Base-by-base conservation (phyloP, 164 flowering plant genomes). In the Liriodendron chinense region DNA sequence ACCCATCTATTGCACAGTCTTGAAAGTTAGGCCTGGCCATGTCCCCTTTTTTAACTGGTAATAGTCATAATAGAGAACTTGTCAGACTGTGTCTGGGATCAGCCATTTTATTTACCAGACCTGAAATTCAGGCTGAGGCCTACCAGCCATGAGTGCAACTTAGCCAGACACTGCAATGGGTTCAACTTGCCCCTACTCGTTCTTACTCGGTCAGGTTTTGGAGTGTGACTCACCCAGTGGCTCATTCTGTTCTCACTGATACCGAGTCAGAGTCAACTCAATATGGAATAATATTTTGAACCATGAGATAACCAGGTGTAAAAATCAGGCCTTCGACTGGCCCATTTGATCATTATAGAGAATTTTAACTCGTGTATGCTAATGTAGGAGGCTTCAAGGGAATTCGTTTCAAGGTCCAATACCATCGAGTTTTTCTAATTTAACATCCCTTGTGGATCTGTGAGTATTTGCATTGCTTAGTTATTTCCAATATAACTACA, bases 391-490 rank as follows among this genome's bases (percentile, higher is more conserved):
- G 85, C 70, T 93, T 77, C 87, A 88, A 64, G 98, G 98, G 57
- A 93, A 90, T 76, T 80, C 94, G 59, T 90, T 93, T 75, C 80
- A 78, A 76, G 98, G 98, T 65, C 78, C 93, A 64, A 89, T 93
- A 83, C 96, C 98, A n/a, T 76, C 85, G 14, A 22, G 86, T 10
- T 84, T 91, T 76, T 77, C 94, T 53, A 87, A 83, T 25, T 79
- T 92, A 68, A 87, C 88, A 49, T 74, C 87, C 34, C 43, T 92
- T 82, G 75, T 77, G 43, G 90, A 89, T 67, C 72, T 92, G 97
- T 92, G 71, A 87, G 97, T 83, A 4, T 66, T 63, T 26, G 12
- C 9, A 12, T 69, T 65, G 47, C 9, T 53, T 26, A 22, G 25
- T 22, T 64, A 9, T 57, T 22, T 23, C 16, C 21, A 47, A 22